Percentiles rank a stretch among this genome's conserved stretches.
Evolutionary conservation across 2,329 filamentous ascomycete species (phyloP).

Genomic region (Fusarium chlamydosporum): DNA sequence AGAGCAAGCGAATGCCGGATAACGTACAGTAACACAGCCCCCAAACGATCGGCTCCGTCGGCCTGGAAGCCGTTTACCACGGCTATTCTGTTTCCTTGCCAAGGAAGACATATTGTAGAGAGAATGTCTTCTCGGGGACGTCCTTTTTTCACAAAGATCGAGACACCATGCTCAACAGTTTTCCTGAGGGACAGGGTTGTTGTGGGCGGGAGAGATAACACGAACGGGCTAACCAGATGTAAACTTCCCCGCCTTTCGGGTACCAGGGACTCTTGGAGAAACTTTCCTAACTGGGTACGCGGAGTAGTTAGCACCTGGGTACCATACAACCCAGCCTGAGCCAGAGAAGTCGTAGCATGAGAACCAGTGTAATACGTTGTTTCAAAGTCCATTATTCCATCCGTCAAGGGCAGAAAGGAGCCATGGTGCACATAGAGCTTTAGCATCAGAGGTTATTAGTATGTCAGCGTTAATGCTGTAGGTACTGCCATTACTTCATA

Average conservation of each 20-base stretch:
- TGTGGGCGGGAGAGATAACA: slow-evolving; percentile 4
- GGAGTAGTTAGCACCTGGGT: too few relatives aligned
- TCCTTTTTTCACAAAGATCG: neutral
- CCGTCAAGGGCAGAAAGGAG: too few relatives aligned
- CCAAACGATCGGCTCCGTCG: slow-evolving; percentile 35
- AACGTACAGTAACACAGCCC: slow-evolving; percentile 32
- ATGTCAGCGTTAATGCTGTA: too few relatives aligned
- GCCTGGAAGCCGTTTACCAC: neutral
- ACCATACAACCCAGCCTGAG: too few relatives aligned
- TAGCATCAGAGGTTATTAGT: too few relatives aligned
- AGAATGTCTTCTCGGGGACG: slow-evolving; percentile 5
- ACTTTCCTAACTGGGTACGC: slow-evolving; percentile 23
- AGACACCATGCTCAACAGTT: neutral
- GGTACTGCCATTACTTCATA: too few relatives aligned
- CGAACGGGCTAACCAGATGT: neutral
- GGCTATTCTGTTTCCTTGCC: neutral
- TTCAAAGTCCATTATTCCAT: too few relatives aligned
- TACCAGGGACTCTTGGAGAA: slow-evolving; percentile 23
- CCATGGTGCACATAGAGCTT: too few relatives aligned
- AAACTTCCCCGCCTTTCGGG: slow-evolving; percentile 25
- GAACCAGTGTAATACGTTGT: too few relatives aligned
- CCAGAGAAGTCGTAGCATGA: too few relatives aligned
- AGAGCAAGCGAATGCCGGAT: accelerated
- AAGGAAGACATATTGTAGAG: slow-evolving; percentile 6
- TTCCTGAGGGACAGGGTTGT: neutral